Conservation (phyloP, 139 green algal species). For the Chlorella ohadii region DNA sequence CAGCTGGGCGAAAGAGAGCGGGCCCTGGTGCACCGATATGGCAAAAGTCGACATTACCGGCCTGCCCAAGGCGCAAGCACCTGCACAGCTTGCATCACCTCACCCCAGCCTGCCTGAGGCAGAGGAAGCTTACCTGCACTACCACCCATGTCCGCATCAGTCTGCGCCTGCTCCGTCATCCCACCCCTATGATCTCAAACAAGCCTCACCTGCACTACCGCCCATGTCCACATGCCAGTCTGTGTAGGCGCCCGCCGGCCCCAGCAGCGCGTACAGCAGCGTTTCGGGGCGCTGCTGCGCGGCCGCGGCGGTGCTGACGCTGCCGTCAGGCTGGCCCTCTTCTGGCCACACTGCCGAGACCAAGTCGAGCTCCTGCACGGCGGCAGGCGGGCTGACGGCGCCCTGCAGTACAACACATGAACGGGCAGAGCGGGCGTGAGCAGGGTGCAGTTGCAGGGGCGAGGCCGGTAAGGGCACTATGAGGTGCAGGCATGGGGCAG, state of each 20-base stretch:
- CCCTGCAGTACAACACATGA: slow-evolving; percentile 15
- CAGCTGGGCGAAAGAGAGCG: too few species aligned
- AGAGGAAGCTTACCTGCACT: too few species aligned
- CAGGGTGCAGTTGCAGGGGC: not conserved
- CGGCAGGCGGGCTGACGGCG: slow-evolving; percentile 35
- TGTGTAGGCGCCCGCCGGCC: slow-evolving; percentile 54
- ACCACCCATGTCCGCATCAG: too few species aligned
- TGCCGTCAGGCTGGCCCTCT: not conserved
- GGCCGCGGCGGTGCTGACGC: not conserved
- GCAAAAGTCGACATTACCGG: too few species aligned
- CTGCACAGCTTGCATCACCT: too few species aligned
- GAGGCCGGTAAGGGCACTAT: too few species aligned
- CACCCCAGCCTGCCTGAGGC: too few species aligned
- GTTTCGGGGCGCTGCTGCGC: slow-evolving; percentile 44
- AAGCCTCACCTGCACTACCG: slow-evolving; percentile 31
- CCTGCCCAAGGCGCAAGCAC: too few species aligned
- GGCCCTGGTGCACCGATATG: too few species aligned
- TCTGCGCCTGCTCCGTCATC: too few species aligned
- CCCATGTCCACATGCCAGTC: slow-evolving; percentile 76
- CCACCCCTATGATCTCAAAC: too few species aligned
- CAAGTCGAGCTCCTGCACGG: slow-evolving; percentile 51
- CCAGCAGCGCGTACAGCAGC: slow-evolving; percentile 63
- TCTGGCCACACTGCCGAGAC: slow-evolving; percentile 45
- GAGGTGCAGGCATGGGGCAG: not conserved
- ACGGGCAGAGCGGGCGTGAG: not conserved